These are phyloP conservation scores for Sporothrix inflata DNA, from an alignment of 2,329 filamentous ascomycete species.

Conservation along the genomic window DNA sequence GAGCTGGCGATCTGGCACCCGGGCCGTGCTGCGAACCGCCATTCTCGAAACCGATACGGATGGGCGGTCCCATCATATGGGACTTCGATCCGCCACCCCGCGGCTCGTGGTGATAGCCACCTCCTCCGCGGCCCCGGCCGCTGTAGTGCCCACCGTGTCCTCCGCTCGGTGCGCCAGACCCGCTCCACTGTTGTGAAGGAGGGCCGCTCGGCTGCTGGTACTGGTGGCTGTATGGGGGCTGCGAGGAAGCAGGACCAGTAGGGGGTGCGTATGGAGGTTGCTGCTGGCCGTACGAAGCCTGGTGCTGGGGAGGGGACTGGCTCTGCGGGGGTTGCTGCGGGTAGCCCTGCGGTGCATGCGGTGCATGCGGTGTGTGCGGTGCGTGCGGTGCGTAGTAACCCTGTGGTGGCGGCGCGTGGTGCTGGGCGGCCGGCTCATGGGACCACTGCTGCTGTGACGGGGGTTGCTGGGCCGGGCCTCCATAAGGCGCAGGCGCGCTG, in stretches of 20 bases:
- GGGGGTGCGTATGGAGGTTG: slow-evolving; percentile 34
- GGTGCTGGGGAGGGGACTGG: slow-evolving; percentile 39
- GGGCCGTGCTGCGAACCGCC: slow-evolving; percentile 37
- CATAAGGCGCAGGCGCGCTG: slow-evolving; percentile 40
- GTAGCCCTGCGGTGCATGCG: slow-evolving; percentile 36
- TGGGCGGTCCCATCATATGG: slow-evolving; percentile 57
- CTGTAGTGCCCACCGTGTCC: slow-evolving; percentile 39
- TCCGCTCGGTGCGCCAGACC: slow-evolving; percentile 38
- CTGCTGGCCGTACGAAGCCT: slow-evolving; percentile 34
- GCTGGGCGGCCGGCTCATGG: slow-evolving; percentile 41
- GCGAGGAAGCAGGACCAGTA: slow-evolving; percentile 38
- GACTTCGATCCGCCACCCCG: slow-evolving; percentile 38
- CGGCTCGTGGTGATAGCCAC: slow-evolving; percentile 46
- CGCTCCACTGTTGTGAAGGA: slow-evolving; percentile 49
- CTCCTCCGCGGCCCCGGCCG: slow-evolving; percentile 49
- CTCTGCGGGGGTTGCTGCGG: slow-evolving; percentile 22
- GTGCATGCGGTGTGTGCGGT: slow-evolving; percentile 30
- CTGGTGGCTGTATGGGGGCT: slow-evolving; percentile 29
- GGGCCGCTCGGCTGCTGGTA: slow-evolving; percentile 41
- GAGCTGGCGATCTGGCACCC: slow-evolving; percentile 47
- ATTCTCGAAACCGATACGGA: slow-evolving; percentile 57
- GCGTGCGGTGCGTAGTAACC: slow-evolving; percentile 5
- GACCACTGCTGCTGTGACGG: slow-evolving; percentile 47
- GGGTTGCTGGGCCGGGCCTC: slow-evolving; percentile 33
- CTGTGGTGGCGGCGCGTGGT: slow-evolving; percentile 7